phyloP scores from a whole-genome alignment of 306 rosid genomes.

The Rubus parviflorus region DNA sequence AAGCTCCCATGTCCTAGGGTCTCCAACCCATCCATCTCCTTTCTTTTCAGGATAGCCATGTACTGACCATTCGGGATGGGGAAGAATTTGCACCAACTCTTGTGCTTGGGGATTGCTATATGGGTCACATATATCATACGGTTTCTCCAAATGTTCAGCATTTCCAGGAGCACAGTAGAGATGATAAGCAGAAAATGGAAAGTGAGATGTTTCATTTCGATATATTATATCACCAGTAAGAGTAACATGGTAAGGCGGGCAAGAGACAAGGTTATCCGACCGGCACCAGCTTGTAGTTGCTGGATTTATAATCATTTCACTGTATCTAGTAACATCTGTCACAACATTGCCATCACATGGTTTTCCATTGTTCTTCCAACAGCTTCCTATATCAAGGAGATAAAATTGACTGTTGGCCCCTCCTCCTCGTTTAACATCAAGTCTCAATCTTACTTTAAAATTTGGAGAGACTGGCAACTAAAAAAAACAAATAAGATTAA shows the following conservation, averaged over 20 bases:
- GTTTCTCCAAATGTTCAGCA: conserved; percentile 39
- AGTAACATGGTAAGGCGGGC: conserved; percentile 54
- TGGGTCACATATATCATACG: conserved; percentile 55
- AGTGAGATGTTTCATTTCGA: conserved; percentile 49
- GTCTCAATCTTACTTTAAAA: conserved; percentile 47
- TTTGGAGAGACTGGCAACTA: conserved; percentile 56
- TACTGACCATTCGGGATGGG: conserved; percentile 58
- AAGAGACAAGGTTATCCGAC: conserved; percentile 42
- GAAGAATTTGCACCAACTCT: conserved; percentile 58
- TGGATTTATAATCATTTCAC: conserved; percentile 57
- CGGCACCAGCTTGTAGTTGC: conserved; percentile 42
- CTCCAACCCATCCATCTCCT: conserved; percentile 66
- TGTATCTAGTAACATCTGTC: conserved; percentile 54
- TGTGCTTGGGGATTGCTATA: conserved; percentile 65
- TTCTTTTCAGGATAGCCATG: conserved; percentile 51
- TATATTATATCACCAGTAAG: conserved; percentile 37
- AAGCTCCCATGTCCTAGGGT: conserved; percentile 57
- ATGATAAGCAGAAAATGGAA: conserved; percentile 58
- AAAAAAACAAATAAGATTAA: neutral
- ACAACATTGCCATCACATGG: conserved; percentile 43
- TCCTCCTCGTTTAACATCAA: conserved; percentile 46
- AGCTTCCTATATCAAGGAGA: conserved; percentile 52
- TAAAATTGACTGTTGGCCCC: conserved; percentile 52
- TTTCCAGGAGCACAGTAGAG: conserved; percentile 57
- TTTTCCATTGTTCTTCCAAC: conserved; percentile 58